Percentiles rank a stretch among this genome's conserved stretches.
These are phyloP conservation scores for Lecanicillium sp. DNA, from an alignment of 2,329 filamentous ascomycete genomes.

Conservation along the genomic window DNA sequence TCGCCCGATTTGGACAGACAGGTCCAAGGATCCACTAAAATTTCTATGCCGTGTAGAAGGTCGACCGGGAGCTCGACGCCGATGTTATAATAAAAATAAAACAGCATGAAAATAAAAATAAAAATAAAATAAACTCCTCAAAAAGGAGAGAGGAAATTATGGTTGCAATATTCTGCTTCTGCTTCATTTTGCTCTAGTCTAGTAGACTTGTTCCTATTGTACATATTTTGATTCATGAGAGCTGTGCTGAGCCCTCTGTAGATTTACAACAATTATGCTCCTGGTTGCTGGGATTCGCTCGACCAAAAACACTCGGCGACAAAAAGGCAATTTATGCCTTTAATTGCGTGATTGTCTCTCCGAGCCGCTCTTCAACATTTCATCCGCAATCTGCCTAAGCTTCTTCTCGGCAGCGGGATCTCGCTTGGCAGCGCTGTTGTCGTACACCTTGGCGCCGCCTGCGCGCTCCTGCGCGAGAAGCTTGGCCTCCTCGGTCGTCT, in stretches of 20 bases:
- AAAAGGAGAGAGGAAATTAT: too few relatives aligned
- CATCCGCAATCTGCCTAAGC: neutral
- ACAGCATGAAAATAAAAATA: too few relatives aligned
- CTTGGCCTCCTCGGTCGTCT: slow-evolving; percentile 28
- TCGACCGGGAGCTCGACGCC: too few relatives aligned
- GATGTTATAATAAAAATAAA: too few relatives aligned
- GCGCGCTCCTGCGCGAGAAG: slow-evolving; percentile 39
- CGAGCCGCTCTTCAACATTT: slow-evolving; percentile 3
- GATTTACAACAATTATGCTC: slow-evolving; percentile 14
- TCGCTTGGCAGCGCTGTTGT: slow-evolving; percentile 15
- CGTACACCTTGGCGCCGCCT: slow-evolving; percentile 26
- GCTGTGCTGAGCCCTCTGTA: slow-evolving; percentile 13
- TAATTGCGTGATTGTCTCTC: too few relatives aligned
- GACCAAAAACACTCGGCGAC: too few relatives aligned
- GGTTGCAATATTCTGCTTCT: neutral
- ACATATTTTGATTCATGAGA: slow-evolving; percentile 21
- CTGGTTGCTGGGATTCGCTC: too few relatives aligned
- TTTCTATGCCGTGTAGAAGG: too few relatives aligned
- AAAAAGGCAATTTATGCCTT: too few relatives aligned
- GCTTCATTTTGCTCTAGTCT: slow-evolving; percentile 9
- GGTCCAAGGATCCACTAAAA: too few relatives aligned
- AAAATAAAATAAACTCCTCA: too few relatives aligned
- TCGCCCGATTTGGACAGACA: too few relatives aligned
- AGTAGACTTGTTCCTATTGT: slow-evolving; percentile 12
- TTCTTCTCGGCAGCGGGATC: neutral